Percentiles rank a stretch among this genome's conserved stretches.
These are phyloP conservation scores for Starmerella bombi DNA, from an alignment of 805 yeast species.

Conservation along the genomic window DNA sequence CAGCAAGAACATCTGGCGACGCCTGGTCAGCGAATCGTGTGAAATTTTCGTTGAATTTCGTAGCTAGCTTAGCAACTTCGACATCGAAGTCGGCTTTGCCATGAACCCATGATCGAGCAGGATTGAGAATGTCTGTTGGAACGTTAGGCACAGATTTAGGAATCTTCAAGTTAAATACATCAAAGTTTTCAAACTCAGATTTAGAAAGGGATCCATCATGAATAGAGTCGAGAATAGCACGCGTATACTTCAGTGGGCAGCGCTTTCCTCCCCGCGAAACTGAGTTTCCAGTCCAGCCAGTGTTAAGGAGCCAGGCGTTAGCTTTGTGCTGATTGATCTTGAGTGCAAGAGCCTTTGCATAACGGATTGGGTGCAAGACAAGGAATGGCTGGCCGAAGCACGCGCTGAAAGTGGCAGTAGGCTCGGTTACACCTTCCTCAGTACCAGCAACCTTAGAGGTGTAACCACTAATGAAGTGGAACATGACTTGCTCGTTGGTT, in stretches of 20 bases:
- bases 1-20: slow-evolving; percentile 75
- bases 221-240: slow-evolving; percentile 88
- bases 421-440: slow-evolving; percentile 96
- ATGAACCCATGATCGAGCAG: slow-evolving; percentile 65
- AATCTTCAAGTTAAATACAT: slow-evolving; percentile 72
- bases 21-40: slow-evolving; percentile 70
- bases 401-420: slow-evolving; percentile 94
- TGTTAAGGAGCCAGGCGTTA: slow-evolving; percentile 90
- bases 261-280: slow-evolving; percentile 90
- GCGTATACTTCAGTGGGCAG: slow-evolving; percentile 93
- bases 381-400: slow-evolving; percentile 99
- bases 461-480: slow-evolving; percentile 96
- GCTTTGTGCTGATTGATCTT: slow-evolving; percentile 83
- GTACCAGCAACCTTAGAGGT: slow-evolving; percentile 99
- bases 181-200: slow-evolving; percentile 71
- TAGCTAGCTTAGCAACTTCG: slow-evolving; percentile 57
- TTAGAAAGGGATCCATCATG: slow-evolving; percentile 79
- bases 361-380: slow-evolving; percentile 94
- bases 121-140: slow-evolving; percentile 75
- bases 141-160: slow-evolving; percentile 75
- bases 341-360: slow-evolving; percentile 89
- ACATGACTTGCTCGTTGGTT: slow-evolving; percentile 93
- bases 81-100: slow-evolving; percentile 39
- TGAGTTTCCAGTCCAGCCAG: slow-evolving; percentile 97
- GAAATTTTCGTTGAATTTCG: slow-evolving; percentile 74